phyloP scores from a whole-genome alignment of 192 early-diverging fungal genomes.

The Backusella tarrabulga region DNA sequence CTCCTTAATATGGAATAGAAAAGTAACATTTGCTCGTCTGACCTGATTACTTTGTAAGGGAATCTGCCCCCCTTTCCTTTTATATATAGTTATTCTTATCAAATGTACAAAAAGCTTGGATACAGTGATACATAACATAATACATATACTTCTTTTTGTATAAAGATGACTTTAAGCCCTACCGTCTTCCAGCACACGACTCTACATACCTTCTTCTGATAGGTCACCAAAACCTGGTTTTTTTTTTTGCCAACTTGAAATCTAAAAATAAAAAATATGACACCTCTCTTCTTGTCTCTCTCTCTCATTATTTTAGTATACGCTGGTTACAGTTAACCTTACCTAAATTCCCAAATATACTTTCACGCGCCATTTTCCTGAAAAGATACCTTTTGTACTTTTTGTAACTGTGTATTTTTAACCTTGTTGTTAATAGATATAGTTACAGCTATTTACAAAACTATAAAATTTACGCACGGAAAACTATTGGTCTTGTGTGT shows the following conservation, averaged over 20 bases:
- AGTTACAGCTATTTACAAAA: neutral
- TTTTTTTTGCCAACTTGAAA: neutral
- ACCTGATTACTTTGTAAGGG: slow-evolving; percentile 1
- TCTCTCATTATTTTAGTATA: neutral
- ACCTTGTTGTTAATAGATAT: neutral
- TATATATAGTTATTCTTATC: neutral
- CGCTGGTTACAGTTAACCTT: neutral
- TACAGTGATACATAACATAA: neutral
- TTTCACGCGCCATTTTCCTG: slow-evolving; percentile 7
- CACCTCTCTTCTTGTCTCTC: neutral
- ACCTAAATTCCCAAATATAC: neutral
- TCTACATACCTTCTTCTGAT: neutral
- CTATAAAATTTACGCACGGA: neutral
- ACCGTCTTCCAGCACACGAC: neutral
- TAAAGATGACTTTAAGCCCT: neutral
- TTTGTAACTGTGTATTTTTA: slow-evolving; percentile 6
- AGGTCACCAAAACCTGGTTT: neutral
- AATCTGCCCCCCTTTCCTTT: neutral
- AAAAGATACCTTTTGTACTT: neutral
- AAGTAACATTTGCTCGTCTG: neutral
- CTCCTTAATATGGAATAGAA: neutral
- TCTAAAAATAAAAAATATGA: neutral
- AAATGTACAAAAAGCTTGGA: neutral
- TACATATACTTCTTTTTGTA: neutral
- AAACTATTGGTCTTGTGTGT: neutral